phyloP scores from a whole-genome alignment of 306 rosid genomes.

The Casuarina equisetifolia region DNA sequence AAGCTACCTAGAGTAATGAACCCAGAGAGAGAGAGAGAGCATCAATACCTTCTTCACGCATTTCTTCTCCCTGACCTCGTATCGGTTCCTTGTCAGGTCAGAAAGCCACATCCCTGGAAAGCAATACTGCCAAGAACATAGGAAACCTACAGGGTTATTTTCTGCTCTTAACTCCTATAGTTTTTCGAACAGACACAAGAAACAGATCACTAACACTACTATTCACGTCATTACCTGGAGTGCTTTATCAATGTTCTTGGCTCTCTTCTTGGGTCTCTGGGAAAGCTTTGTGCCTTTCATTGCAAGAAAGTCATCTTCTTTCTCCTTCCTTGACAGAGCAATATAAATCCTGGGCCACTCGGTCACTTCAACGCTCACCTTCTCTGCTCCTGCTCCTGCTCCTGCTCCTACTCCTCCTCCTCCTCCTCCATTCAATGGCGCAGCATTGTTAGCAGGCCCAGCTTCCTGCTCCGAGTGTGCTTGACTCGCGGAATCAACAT shows the following conservation, averaged over 20 bases:
- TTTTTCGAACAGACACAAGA: background rate
- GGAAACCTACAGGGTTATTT: background rate
- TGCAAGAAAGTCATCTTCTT: constrained; percentile 79
- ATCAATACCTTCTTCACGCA: constrained; percentile 64
- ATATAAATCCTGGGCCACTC: constrained; percentile 68
- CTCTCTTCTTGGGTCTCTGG: constrained; percentile 81
- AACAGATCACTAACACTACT: background rate
- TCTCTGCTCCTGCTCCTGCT: constrained; percentile 32
- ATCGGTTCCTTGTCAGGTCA: constrained; percentile 69
- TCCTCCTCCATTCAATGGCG: background rate
- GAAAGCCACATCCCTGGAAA: constrained; percentile 81
- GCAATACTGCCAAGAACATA: constrained; percentile 52
- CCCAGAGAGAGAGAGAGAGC: background rate
- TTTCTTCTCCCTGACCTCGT: constrained; percentile 80
- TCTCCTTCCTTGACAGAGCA: constrained; percentile 74
- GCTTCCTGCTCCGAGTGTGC: constrained; percentile 33
- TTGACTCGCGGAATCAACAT: constrained; percentile 33
- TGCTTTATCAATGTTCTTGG: constrained; percentile 61
- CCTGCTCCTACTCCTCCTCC: constrained; percentile 17
- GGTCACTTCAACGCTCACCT: constrained; percentile 36
- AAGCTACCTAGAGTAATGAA: background rate
- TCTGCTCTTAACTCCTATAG: background rate
- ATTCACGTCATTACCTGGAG: constrained; percentile 37
- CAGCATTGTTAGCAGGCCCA: constrained; percentile 1
- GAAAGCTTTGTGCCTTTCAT: constrained; percentile 81